A percentile compares a stretch with the other conserved stretches of the same genome.
These are phyloP conservation scores for Aspergillus bertholletiae DNA, from an alignment of 495 filamentous ascomycete species.

Conservation along the genomic window DNA sequence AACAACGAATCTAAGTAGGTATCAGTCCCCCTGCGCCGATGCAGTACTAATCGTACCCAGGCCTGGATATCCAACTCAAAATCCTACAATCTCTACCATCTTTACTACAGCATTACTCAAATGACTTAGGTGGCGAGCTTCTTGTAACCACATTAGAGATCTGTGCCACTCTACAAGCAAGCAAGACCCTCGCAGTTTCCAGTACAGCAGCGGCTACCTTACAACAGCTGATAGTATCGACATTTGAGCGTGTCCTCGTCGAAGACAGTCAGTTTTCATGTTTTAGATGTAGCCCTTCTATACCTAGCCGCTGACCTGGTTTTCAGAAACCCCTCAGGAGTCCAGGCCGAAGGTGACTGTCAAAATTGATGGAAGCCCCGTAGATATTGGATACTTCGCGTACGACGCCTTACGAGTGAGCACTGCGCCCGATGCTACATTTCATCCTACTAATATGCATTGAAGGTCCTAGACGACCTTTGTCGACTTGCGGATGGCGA, in stretches of 20 bases:
- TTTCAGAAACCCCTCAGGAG: constrained; percentile 52
- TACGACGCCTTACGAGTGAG: constrained; percentile 77
- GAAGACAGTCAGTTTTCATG: constrained; percentile 59
- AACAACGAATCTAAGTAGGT: constrained; percentile 61
- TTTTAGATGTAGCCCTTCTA: constrained; percentile 11
- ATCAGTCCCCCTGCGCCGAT: background rate
- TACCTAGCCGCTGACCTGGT: constrained; percentile 48
- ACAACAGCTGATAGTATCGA: constrained; percentile 86
- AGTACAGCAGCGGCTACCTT: constrained; percentile 93
- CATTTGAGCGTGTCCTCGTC: constrained; percentile 82
- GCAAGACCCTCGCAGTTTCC: constrained; percentile 87
- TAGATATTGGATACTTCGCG: constrained; percentile 69
- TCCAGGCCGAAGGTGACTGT: constrained; percentile 30
- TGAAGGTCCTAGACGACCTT: constrained; percentile 78
- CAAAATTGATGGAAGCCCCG: constrained; percentile 51
- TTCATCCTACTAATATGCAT: constrained; percentile 16
- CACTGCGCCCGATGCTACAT: background rate
- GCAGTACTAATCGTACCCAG: constrained; percentile 42
- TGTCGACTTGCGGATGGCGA: constrained; percentile 84
- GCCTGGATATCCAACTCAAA: constrained; percentile 91
- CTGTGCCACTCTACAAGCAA: constrained; percentile 83
- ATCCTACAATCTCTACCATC: constrained; percentile 93
- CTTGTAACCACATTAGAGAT: constrained; percentile 80
- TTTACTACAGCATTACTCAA: constrained; percentile 84
- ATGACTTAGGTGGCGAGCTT: constrained; percentile 74